These are phyloP conservation scores for Colletotrichum tanaceti DNA, from an alignment of 2,329 filamentous ascomycete genomes.

Conservation along the genomic window DNA sequence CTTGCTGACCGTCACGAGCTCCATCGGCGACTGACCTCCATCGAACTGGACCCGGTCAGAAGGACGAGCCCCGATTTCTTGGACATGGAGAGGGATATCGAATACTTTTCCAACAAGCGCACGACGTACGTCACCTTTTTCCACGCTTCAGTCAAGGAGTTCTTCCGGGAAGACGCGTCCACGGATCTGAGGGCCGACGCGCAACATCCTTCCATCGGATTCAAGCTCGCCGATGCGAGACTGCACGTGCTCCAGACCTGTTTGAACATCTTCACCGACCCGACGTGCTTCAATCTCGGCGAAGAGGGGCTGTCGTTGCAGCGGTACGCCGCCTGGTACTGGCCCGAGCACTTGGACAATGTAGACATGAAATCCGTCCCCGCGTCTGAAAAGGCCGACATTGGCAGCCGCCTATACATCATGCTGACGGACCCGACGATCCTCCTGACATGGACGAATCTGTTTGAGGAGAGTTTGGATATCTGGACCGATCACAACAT, in stretches of 20 bases:
- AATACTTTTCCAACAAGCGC: constrained; percentile 56
- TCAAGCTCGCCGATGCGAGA: constrained; percentile 50
- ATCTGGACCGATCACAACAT: constrained; percentile 56
- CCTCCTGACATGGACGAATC: constrained; percentile 54
- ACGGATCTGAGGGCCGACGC: constrained; percentile 37
- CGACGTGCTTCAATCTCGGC: constrained; percentile 33
- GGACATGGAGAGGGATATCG: constrained; percentile 50
- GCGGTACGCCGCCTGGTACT: constrained; percentile 58
- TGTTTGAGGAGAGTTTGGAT: constrained; percentile 57
- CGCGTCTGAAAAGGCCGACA: constrained; percentile 47
- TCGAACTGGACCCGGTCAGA: constrained; percentile 18
- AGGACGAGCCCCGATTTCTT: constrained; percentile 46
- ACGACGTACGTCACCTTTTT: constrained; percentile 55
- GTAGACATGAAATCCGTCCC: constrained; percentile 48
- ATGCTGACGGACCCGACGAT: constrained; percentile 54
- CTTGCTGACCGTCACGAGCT: constrained; percentile 53
- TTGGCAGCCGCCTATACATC: constrained; percentile 50
- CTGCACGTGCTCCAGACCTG: constrained; percentile 54
- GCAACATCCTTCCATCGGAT: constrained; percentile 47
- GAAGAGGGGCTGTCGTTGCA: constrained; percentile 41
- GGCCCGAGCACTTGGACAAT: constrained; percentile 55
- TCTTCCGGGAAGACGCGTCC: constrained; percentile 51
- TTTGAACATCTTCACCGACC: constrained; percentile 54
- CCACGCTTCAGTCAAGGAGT: constrained; percentile 54
- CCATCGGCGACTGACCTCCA: constrained; percentile 39